These are phyloP conservation scores for Elymus sibiricus DNA, from an alignment of 176 grass and related monocot species.

Conservation along the genomic window DNA sequence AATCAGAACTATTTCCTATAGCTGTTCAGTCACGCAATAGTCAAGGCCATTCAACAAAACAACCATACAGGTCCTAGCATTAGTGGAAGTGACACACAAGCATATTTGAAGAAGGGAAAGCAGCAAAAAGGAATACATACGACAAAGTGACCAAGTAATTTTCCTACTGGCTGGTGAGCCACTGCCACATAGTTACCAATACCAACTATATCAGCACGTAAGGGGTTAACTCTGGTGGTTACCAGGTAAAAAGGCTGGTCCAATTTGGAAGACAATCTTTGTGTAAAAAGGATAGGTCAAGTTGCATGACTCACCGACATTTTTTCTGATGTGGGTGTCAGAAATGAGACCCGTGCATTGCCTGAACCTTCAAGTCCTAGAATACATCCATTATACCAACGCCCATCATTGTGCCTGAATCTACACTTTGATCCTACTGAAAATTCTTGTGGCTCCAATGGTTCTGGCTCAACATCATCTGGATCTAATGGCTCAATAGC, in stretches of 20 bases:
- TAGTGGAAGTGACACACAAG: neutral
- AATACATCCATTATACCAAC: constrained; percentile 89
- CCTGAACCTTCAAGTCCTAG: constrained; percentile 64
- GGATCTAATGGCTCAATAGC: constrained; percentile 43
- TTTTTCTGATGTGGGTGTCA: constrained; percentile 82
- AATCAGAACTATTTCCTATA: neutral
- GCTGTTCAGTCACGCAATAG: neutral
- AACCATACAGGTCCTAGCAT: neutral
- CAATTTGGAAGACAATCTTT: neutral
- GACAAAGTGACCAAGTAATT: neutral
- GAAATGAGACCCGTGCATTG: constrained; percentile 74
- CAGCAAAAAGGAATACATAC: neutral
- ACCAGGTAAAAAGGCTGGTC: neutral
- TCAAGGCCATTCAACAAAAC: constrained; percentile 1
- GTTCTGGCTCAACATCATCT: constrained; percentile 51
- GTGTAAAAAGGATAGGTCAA: neutral
- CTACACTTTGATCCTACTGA: constrained; percentile 80
- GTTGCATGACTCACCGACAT: constrained; percentile 67
- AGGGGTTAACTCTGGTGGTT: neutral
- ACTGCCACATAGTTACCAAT: neutral
- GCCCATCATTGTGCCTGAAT: constrained; percentile 85
- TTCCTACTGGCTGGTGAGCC: neutral
- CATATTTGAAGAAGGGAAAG: neutral
- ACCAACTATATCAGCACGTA: constrained; percentile 5
- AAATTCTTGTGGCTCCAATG: constrained; percentile 47